phyloP scores from a whole-genome alignment of 805 yeast species.

The Candida fluviatilis region DNA sequence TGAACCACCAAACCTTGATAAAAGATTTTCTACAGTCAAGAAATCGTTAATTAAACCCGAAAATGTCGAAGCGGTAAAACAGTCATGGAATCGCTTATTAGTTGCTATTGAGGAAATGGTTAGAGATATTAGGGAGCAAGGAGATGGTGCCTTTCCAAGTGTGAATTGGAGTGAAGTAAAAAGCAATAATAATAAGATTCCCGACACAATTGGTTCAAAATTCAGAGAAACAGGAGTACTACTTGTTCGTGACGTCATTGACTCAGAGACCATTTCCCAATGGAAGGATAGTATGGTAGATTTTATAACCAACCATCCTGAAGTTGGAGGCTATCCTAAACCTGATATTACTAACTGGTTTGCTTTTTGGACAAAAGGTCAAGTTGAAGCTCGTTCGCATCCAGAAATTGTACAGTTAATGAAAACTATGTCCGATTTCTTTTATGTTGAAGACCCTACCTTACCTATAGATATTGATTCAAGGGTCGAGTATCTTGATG shows the following conservation, averaged over 20 bases:
- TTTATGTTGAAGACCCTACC: conserved; percentile 23
- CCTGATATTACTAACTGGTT: conserved; percentile 23
- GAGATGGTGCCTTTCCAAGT: conserved; percentile 10
- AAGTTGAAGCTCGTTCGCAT: conserved; percentile 35
- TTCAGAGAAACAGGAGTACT: conserved; percentile 20
- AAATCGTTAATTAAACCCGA: conserved; percentile 17
- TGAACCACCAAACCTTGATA: not conserved
- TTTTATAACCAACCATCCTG: conserved; percentile 23
- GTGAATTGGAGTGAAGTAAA: conserved; percentile 10
- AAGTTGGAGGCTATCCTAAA: conserved; percentile 21
- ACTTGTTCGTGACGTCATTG: conserved; percentile 28
- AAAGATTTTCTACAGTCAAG: conserved; percentile 12
- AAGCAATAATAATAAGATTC: conserved; percentile 7
- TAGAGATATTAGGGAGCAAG: conserved; percentile 8
- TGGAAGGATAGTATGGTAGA: conserved; percentile 18
- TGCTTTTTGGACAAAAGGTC: conserved; percentile 38
- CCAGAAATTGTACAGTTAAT: conserved; percentile 26
- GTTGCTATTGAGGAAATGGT: conserved; percentile 14
- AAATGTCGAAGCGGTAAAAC: conserved; percentile 18
- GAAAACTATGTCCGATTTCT: conserved; percentile 20
- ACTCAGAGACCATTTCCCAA: conserved; percentile 16
- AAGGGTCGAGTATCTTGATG: conserved; percentile 39
- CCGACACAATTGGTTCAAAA: conserved; percentile 6
- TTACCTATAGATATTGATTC: conserved; percentile 23
- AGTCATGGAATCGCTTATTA: conserved; percentile 22